Conservation (phyloP, 73 alveolate species). For the Paramecium caudatum region DNA sequence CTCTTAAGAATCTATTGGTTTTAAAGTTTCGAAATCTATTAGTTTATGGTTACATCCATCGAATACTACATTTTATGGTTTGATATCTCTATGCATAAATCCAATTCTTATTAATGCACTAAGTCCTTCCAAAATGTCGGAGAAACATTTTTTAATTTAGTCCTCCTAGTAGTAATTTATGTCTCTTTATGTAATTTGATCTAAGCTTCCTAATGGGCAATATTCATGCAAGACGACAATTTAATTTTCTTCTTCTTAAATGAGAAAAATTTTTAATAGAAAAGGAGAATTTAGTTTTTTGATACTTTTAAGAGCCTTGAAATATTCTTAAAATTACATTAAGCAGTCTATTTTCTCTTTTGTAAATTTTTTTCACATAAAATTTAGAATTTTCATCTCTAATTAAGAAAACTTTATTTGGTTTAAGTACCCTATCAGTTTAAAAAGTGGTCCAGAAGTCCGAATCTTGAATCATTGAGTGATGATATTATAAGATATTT, state of each 20-base stretch:
- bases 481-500: no score
- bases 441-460: no score
- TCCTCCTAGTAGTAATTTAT: no score
- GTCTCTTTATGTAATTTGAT: no score
- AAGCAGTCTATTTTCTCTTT: no score
- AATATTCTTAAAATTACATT: no score
- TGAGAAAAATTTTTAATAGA: neutral
- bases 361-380: no score
- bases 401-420: no score
- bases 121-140: neutral
- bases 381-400: no score
- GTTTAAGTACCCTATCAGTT: no score
- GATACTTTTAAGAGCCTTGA: neutral
- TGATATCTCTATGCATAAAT: neutral
- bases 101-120: neutral
- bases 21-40: neutral
- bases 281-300: neutral
- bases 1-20: neutral
- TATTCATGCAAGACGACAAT: neutral
- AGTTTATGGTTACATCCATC: neutral
- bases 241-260: neutral
- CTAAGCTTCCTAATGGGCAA: no score
- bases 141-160: neutral
- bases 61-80: neutral
- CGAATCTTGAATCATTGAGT: no score